Conservation (phyloP, 495 filamentous ascomycete genomes). For the Penicillium tannophilum region DNA sequence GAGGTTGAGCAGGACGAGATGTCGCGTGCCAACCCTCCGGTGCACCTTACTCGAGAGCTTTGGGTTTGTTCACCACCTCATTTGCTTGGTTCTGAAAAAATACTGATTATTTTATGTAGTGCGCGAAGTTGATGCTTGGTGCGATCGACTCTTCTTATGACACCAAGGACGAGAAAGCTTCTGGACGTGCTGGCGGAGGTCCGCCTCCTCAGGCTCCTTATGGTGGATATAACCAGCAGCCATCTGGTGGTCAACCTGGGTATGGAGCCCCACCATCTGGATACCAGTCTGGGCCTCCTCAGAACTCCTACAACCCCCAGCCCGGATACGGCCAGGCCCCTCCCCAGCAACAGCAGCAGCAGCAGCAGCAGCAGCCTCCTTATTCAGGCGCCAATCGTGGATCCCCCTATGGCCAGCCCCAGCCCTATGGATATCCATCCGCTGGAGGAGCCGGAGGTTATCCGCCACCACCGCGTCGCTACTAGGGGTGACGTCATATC, state of each 20-base stretch:
- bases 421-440: slow-evolving; percentile 24
- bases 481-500: slow-evolving; percentile 13
- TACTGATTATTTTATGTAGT: slow-evolving; percentile 31
- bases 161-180: slow-evolving; percentile 61
- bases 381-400: slow-evolving; percentile 13
- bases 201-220: slow-evolving; percentile 32
- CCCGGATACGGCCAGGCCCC: slow-evolving; percentile 19
- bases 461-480: slow-evolving; percentile 37
- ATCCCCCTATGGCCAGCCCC: slow-evolving; percentile 30
- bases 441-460: slow-evolving; percentile 25
- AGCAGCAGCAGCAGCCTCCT: slow-evolving; percentile 14
- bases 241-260: slow-evolving; percentile 11
- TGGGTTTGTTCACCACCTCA: slow-evolving; percentile 50
- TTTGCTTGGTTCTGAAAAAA: background rate
- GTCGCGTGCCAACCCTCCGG: slow-evolving; percentile 54
- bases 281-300: slow-evolving; percentile 23
- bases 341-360: slow-evolving; percentile 10
- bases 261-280: slow-evolving; percentile 16
- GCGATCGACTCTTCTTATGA: slow-evolving; percentile 69
- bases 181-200: slow-evolving; percentile 23
- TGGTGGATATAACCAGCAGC: slow-evolving; percentile 35
- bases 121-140: slow-evolving; percentile 71
- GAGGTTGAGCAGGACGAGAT: slow-evolving; percentile 69
- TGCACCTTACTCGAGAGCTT: slow-evolving; percentile 64
- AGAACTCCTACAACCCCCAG: slow-evolving; percentile 20